phyloP scores from a whole-genome alignment of 306 rosid species.

The Ormosia semicastrata region DNA sequence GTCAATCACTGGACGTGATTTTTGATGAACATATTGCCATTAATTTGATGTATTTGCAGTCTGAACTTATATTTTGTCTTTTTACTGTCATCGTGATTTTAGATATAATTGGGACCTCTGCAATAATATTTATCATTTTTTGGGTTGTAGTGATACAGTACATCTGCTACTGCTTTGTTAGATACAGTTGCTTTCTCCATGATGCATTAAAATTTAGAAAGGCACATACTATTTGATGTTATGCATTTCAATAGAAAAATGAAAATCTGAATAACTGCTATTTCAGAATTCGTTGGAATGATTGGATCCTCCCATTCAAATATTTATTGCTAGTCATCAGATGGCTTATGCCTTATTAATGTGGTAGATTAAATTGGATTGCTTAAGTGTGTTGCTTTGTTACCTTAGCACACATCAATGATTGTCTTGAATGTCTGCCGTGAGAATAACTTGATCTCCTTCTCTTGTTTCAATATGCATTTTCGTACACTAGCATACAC shows the following conservation, averaged over 20 bases:
- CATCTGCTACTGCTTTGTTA: neutral
- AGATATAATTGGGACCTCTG: neutral
- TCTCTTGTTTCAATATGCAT: constrained; percentile 18
- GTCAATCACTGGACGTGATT: neutral
- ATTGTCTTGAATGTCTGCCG: constrained; percentile 10
- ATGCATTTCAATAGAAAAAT: constrained; percentile 11
- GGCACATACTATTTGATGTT: neutral
- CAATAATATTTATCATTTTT: neutral
- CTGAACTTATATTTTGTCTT: neutral
- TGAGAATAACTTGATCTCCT: neutral
- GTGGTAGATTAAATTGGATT: constrained; percentile 19
- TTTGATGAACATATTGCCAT: constrained; percentile 14
- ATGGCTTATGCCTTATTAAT: neutral
- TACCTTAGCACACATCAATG: neutral
- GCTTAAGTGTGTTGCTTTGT: constrained; percentile 7
- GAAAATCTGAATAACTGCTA: constrained; percentile 2
- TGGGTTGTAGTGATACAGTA: neutral
- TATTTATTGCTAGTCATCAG: neutral
- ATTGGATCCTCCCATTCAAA: neutral
- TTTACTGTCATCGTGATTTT: neutral
- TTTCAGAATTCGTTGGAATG: neutral
- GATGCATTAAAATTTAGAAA: neutral
- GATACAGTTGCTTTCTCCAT: neutral
- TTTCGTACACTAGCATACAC: constrained; percentile 5
- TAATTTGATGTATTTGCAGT: neutral